These are phyloP conservation scores for Tulasnella sp. DNA, from an alignment of 768 basidiomycete species.

Conservation along the genomic window DNA sequence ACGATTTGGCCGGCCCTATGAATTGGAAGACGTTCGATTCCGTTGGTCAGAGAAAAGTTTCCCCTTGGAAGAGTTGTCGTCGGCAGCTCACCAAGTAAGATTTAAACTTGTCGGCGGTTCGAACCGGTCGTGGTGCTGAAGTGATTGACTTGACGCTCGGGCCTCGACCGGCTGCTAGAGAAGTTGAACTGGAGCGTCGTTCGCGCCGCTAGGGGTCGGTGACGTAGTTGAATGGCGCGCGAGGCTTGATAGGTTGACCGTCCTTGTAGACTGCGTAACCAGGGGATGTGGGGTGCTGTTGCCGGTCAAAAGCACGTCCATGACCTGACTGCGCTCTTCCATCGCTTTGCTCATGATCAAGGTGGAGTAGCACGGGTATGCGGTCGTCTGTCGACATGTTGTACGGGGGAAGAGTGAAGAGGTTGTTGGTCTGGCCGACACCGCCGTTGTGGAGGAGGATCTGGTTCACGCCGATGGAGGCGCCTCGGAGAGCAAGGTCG, in stretches of 20 bases:
- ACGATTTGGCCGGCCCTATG: slow-evolving; percentile 26
- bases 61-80: slow-evolving; percentile 37
- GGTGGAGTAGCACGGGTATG: slow-evolving; percentile 73
- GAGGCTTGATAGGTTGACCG: slow-evolving; percentile 49
- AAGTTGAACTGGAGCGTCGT: slow-evolving; percentile 28
- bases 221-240: slow-evolving; percentile 36
- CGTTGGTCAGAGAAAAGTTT: no score
- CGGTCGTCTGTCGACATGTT: slow-evolving; percentile 69
- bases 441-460: slow-evolving; percentile 47
- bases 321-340: slow-evolving; percentile 63
- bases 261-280: slow-evolving; percentile 77
- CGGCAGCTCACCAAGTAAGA: slow-evolving; percentile 40
- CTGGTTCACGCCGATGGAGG: slow-evolving; percentile 53
- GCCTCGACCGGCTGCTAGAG: neutral
- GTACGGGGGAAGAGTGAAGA: slow-evolving; percentile 52
- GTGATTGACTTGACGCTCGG: slow-evolving; percentile 20
- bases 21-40: no score
- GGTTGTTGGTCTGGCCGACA: slow-evolving; percentile 55
- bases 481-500: slow-evolving; percentile 63
- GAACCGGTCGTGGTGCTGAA: slow-evolving; percentile 24
- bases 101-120: slow-evolving; percentile 31
- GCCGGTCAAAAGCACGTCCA: slow-evolving; percentile 62
- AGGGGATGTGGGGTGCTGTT: slow-evolving; percentile 59
- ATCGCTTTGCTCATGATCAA: slow-evolving; percentile 71
- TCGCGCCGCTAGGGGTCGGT: neutral